Evolutionary conservation across 2,329 filamentous ascomycete genomes (phyloP), one percentile per base, ranked within the genome.

Genomic region (Alternaria sp.): DNA sequence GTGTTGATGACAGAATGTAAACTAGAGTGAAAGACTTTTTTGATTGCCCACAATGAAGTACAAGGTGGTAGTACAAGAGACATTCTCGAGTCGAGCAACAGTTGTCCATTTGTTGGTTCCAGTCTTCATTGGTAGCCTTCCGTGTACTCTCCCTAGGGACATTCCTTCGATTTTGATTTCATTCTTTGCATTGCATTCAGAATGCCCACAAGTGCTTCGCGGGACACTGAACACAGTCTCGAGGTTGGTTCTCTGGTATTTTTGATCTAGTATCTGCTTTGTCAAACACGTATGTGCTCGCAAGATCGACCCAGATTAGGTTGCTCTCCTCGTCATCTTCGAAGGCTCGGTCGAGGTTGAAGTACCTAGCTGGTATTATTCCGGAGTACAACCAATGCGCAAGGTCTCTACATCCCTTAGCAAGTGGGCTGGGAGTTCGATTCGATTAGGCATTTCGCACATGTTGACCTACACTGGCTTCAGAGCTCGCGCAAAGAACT

Each of bases 371-470:
- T 17, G 53, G 37, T 4, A 56, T 50, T 14, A n/a, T 56, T 8
- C 53, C 53, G 17, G 53, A 51, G 37, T 56, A 56, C 6, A 56
- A 46, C 53, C 53, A 56, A 14, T 56, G 45, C 3, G 36, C 23
- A 23, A 51, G 13, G 28, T 17, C 23, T 44, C 49, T 21, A 56
- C 44, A 26, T 56, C 53, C 26, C 26, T 37, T 13, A 39, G 36
- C 10, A 36, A 39, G 26, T 56, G 45, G 14, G 36, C 40, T 6
- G 53, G 45, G 37, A 56, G 49, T n/a, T 56, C 53, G 24, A 56
- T 50, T 4, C 23, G 28, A 29, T 56, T 28, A 36, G 44, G 53
- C n/a, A 42, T 46, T 11, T 50, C 44, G 4, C 45, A 44, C 5
- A 56, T 39, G 7, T 23, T n/a, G 8, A 44, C 53, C 53, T 44